Percentiles rank a stretch among this genome's conserved stretches.
phyloP scores from a whole-genome alignment of 495 filamentous ascomycete species.

The Penicillium roqueforti region DNA sequence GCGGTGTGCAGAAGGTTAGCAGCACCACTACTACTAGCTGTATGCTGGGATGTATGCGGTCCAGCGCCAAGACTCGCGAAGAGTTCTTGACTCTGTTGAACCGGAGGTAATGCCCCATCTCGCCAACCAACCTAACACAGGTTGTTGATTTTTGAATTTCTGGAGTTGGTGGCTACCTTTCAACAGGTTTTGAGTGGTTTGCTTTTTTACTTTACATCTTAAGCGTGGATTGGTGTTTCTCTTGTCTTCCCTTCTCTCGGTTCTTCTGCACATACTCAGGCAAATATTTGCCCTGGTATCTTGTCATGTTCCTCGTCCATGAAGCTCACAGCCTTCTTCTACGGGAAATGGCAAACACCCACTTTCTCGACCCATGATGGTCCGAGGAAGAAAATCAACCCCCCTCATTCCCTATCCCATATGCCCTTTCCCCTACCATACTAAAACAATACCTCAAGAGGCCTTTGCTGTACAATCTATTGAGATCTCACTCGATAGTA shows the following conservation, averaged over 20 bases:
- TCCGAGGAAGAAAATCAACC: not conserved
- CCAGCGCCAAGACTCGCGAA: constrained; percentile 86
- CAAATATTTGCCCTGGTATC: not conserved
- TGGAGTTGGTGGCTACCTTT: constrained; percentile 41
- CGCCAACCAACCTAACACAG: not conserved
- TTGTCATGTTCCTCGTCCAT: constrained; percentile 1
- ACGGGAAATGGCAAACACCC: not conserved
- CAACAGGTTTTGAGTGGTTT: constrained; percentile 30
- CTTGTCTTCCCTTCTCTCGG: constrained; percentile 5
- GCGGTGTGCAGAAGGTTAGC: constrained; percentile 85
- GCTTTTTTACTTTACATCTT: constrained; percentile 7
- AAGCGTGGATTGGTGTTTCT: constrained; percentile 10
- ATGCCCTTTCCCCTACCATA: constrained; percentile 7
- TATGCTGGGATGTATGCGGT: constrained; percentile 90
- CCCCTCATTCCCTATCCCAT: constrained; percentile 3
- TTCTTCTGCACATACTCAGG: constrained; percentile 16
- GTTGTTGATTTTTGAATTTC: constrained; percentile 19
- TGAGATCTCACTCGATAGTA: constrained; percentile 14
- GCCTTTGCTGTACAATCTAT: constrained; percentile 7
- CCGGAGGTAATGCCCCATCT: constrained; percentile 37
- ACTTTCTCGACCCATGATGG: not conserved
- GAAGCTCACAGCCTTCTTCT: not conserved
- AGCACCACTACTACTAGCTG: constrained; percentile 91
- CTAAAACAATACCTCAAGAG: constrained; percentile 14
- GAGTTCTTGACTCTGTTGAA: constrained; percentile 87